phyloP scores from a whole-genome alignment of 805 yeast species.

The Hyphopichia homilentoma region DNA sequence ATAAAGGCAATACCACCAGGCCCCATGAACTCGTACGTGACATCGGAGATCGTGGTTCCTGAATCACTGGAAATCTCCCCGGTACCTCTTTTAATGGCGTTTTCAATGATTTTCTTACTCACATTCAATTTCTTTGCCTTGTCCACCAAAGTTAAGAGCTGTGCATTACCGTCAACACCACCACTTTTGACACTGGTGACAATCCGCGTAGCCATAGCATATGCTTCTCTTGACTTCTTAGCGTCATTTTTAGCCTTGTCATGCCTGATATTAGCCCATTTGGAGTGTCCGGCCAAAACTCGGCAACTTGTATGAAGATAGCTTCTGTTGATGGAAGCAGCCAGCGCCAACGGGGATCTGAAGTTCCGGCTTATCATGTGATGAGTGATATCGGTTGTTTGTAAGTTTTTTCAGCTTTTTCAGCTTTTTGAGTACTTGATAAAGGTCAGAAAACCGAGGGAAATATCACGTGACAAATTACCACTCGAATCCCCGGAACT shows the following conservation, averaged over 20 bases:
- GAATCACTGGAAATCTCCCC: slow-evolving; percentile 55
- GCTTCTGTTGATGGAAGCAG: no score
- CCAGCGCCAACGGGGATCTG: no score
- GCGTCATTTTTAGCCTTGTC: slow-evolving; percentile 93
- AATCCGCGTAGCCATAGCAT: slow-evolving; percentile 68
- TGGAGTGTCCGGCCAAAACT: slow-evolving; percentile 75
- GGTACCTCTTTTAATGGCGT: slow-evolving; percentile 80
- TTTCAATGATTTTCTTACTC: slow-evolving; percentile 80
- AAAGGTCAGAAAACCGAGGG: no score
- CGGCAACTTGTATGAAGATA: slow-evolving; percentile 12
- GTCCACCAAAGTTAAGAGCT: slow-evolving; percentile 74
- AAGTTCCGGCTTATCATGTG: no score
- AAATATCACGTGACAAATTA: no score
- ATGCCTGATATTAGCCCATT: slow-evolving; percentile 94
- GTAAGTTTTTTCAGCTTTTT: not conserved
- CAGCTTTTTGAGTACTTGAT: not conserved
- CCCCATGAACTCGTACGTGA: slow-evolving; percentile 83
- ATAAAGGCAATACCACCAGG: slow-evolving; percentile 89
- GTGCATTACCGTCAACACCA: slow-evolving; percentile 58
- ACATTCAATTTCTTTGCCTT: slow-evolving; percentile 73
- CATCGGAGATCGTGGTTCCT: slow-evolving; percentile 45
- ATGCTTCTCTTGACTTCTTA: slow-evolving; percentile 62
- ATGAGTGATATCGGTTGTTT: not conserved
- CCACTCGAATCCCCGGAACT: no score
- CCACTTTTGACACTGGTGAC: slow-evolving; percentile 71